Evolutionary conservation across 2,329 filamentous ascomycete species (phyloP).

Genomic region (Beauveria caledonica): DNA sequence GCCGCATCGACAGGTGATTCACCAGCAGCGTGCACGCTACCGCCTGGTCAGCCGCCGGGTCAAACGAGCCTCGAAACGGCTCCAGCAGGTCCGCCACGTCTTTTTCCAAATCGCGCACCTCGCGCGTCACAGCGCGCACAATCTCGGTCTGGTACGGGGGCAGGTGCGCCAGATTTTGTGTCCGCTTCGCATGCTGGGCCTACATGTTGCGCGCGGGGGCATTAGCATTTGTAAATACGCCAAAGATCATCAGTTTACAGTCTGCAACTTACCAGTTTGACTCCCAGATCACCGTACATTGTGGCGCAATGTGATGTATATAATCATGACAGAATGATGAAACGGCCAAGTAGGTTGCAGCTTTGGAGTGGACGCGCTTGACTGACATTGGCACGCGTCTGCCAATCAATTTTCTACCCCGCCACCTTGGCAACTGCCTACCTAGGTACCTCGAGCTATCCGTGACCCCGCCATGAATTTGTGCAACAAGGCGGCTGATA

Average conservation of each 20-base stretch:
- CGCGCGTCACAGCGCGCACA: constrained; percentile 77
- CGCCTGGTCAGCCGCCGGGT: constrained; percentile 73
- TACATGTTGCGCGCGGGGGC: constrained; percentile 26
- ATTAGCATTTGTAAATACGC: constrained; percentile 13
- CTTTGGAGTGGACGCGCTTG: neutral
- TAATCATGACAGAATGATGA: neutral
- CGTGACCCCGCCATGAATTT: constrained; percentile 2
- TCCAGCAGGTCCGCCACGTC: constrained; percentile 73
- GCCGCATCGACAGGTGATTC: constrained; percentile 87
- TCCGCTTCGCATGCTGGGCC: constrained; percentile 95
- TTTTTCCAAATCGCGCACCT: constrained; percentile 88
- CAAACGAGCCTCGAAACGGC: constrained; percentile 76
- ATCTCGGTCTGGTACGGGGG: constrained; percentile 90
- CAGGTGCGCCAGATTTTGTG: constrained; percentile 74
- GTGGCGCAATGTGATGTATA: constrained; percentile 1
- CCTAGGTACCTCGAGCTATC: neutral
- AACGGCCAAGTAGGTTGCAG: neutral
- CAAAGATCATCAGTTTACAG: neutral
- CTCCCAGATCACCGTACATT: constrained; percentile 85
- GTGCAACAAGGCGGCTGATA: no score
- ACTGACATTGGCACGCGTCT: constrained; percentile 11
- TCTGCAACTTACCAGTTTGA: constrained; percentile 60
- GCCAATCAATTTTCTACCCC: constrained; percentile 15
- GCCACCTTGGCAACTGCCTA: constrained; percentile 1
- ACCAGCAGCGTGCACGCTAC: constrained; percentile 84